Evolutionary conservation across 2,329 filamentous ascomycete species (phyloP), one percentile per base, ranked within the genome.

Genomic region (Paecilomyces sp.): DNA sequence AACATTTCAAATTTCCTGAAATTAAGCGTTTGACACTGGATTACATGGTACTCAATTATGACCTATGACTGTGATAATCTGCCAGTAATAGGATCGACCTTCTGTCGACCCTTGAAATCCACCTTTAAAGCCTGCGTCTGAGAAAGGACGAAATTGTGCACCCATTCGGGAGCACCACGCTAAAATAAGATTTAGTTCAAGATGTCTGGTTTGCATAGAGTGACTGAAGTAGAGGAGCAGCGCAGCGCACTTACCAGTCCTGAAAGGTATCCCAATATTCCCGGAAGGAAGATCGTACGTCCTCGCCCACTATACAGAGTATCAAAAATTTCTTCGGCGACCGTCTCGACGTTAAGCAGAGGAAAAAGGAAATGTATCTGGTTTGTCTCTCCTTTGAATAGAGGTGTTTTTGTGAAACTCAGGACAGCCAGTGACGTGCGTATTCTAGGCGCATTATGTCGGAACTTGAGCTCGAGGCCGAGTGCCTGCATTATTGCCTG

Each of bases 331-430:
- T 58, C 62, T 54, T 69, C 66, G 25, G 60, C 66, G 2, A 69
- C 65, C 1, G 66, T 68, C 33, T 68, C 66, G 11, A 66, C 59
- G 57, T 69, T 63, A n/a, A 68, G 30, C 7, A 69, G 60, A 13
- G 67, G 66, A 51, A 64, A 61, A 2, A 68, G 33, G 30, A 69
- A 69, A 7, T n/a, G 54, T 2, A 61, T 60, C 36, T 69, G 65
- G 28, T 68, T 67, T 22, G 63, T 65, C 50, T 69, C 61, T 1
- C 65, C 66, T 31, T 67, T 66, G 28, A 68, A 68, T 2, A 69
- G 55, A 1, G 65, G 66, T 2, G 67, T 67, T 28, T 64, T 65
- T 1, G 66, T 68, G 36, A 69, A 69, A 30, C 66, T 63, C 25
- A 69, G 56, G 7, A 69, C 62, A 0, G 59, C 58, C 22, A 69